Conservation (phyloP, 495 filamentous ascomycete species). For the Penicillium mononematosum region DNA sequence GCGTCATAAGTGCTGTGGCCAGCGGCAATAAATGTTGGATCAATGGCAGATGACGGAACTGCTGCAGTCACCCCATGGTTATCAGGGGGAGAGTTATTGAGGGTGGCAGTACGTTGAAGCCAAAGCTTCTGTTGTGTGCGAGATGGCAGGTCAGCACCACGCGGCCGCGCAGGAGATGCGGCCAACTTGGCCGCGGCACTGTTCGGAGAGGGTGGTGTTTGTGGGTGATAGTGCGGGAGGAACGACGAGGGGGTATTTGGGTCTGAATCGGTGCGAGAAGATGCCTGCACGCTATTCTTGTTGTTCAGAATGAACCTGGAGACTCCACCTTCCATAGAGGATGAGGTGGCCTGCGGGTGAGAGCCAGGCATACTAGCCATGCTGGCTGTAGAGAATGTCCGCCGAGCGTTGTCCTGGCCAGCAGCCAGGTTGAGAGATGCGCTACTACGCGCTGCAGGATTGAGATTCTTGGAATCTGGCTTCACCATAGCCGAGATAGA, state of each 20-base stretch:
- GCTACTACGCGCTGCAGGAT: conserved; percentile 37
- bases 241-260: conserved; percentile 51
- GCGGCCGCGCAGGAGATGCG: conserved; percentile 38
- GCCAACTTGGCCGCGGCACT: conserved; percentile 18
- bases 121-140: conserved; percentile 51
- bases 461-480: conserved; percentile 32
- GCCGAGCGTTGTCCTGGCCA: conserved; percentile 37
- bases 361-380: conserved; percentile 31
- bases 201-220: conserved; percentile 45
- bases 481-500: conserved; percentile 49
- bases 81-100: conserved; percentile 50
- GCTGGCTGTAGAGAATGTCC: conserved; percentile 33
- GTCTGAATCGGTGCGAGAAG: conserved; percentile 47
- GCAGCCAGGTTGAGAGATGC: conserved; percentile 41
- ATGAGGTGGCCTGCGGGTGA: conserved; percentile 40
- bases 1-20: conserved; percentile 34
- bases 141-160: conserved; percentile 39
- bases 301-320: conserved; percentile 46
- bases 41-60: conserved; percentile 35
- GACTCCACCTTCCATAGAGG: conserved; percentile 50
- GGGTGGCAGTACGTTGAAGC: conserved; percentile 48
- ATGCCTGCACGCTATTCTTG: conserved; percentile 31
- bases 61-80: conserved; percentile 35
- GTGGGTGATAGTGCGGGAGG: conserved; percentile 49
- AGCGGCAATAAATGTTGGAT: conserved; percentile 33